phyloP scores from a whole-genome alignment of 176 grass and related monocot species.

The Thalia dealbata region DNA sequence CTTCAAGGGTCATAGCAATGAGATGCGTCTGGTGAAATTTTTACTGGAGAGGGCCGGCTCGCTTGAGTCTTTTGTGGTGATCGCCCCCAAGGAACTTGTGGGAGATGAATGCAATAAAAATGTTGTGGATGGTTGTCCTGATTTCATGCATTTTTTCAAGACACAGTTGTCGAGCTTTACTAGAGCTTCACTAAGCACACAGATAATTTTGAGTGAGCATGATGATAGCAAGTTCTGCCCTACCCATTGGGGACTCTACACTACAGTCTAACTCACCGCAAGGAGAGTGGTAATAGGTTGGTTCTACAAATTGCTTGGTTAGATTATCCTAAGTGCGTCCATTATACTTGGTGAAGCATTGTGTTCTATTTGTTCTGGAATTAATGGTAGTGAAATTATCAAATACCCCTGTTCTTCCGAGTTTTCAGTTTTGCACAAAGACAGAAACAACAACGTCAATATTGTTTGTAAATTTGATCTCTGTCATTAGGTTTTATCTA shows the following conservation, averaged over 20 bases:
- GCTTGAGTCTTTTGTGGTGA: slow-evolving; percentile 47
- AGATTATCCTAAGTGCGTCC: background rate
- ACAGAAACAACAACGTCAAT: background rate
- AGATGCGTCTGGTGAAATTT: slow-evolving; percentile 55
- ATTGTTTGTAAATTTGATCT: background rate
- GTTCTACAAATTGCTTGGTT: background rate
- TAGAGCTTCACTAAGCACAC: slow-evolving; percentile 45
- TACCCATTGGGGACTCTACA: slow-evolving; percentile 64
- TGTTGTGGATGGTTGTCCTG: slow-evolving; percentile 15
- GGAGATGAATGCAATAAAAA: slow-evolving; percentile 32
- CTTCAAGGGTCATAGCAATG: slow-evolving; percentile 77
- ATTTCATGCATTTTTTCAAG: slow-evolving; percentile 23
- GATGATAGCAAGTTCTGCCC: slow-evolving; percentile 37
- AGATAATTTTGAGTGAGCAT: slow-evolving; percentile 44
- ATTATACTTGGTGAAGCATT: slow-evolving; percentile 10
- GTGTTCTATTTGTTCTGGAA: background rate
- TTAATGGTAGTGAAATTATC: slow-evolving; percentile 11
- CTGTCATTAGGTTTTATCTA: background rate
- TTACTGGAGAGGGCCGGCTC: slow-evolving; percentile 41
- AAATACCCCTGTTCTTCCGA: background rate
- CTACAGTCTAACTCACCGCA: slow-evolving; percentile 49
- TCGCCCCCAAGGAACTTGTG: slow-evolving; percentile 48
- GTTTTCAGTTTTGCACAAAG: background rate
- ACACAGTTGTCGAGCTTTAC: slow-evolving; percentile 29
- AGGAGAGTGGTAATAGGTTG: slow-evolving; percentile 16